Evolutionary conservation across 495 filamentous ascomycete species (phyloP).

Genomic region (Haplographium delicatum): DNA sequence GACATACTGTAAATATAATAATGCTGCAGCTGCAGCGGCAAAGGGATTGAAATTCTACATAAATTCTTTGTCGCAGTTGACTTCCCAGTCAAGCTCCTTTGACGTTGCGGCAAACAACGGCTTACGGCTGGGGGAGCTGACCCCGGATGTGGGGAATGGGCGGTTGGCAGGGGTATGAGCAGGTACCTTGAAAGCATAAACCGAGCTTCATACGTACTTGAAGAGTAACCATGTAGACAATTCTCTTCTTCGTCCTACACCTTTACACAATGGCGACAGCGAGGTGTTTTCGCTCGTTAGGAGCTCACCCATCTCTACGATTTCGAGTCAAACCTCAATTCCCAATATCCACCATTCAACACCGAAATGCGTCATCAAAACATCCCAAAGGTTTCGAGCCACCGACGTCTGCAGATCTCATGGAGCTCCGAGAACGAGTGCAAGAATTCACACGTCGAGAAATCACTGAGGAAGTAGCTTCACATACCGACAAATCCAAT

Average conservation of each 20-base stretch:
- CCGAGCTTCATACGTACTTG: background rate
- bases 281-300: constrained; percentile 13
- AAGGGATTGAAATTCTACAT: constrained; percentile 11
- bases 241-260: background rate
- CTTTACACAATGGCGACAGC: constrained; percentile 17
- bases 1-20: constrained; percentile 16
- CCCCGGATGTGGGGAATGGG: constrained; percentile 5
- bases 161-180: background rate
- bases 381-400: constrained; percentile 80
- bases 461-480: constrained; percentile 79
- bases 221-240: constrained; percentile 11
- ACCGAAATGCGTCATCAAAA: constrained; percentile 60
- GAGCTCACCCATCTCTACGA: constrained; percentile 17
- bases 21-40: constrained; percentile 13
- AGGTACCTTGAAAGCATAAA: constrained; percentile 4
- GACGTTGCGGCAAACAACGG: constrained; percentile 10
- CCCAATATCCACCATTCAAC: constrained; percentile 27
- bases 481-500: constrained; percentile 76
- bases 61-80: constrained; percentile 1
- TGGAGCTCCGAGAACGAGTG: constrained; percentile 82
- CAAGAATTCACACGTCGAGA: constrained; percentile 87
- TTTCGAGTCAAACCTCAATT: constrained; percentile 8
- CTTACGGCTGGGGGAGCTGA: constrained; percentile 2
- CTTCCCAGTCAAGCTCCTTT: background rate
- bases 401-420: constrained; percentile 68